A percentile compares a stretch with the other conserved stretches of the same genome.
These are phyloP conservation scores for Penicillium glabrum DNA, from an alignment of 2,329 filamentous ascomycete species.

Conservation along the genomic window DNA sequence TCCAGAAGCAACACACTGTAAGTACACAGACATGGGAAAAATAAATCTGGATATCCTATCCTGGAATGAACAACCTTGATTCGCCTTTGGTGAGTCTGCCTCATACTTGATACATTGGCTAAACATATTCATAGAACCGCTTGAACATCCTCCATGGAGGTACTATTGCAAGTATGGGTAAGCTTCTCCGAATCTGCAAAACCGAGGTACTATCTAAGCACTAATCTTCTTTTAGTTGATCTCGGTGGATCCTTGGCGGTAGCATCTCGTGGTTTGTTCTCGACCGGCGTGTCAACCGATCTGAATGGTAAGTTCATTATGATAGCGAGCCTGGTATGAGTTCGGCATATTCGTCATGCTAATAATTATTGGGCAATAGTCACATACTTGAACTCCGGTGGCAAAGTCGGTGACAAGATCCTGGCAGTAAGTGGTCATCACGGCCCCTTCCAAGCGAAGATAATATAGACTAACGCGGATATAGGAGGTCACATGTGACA, in stretches of 20 bases:
- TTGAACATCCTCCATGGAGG: conserved; percentile 67
- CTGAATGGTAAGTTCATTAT: conserved; percentile 50
- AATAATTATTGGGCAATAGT: conserved; percentile 37
- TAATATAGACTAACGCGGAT: conserved; percentile 14
- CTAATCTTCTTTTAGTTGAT: conserved; percentile 49
- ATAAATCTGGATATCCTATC: not conserved
- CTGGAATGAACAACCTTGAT: not conserved
- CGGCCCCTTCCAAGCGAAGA: not conserved
- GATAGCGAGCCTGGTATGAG: not conserved
- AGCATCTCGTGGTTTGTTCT: conserved; percentile 63
- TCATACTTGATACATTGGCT: not conserved
- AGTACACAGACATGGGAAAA: conserved; percentile 11
- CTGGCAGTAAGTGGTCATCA: conserved; percentile 46
- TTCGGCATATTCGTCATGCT: not conserved
- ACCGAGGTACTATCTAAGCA: not conserved
- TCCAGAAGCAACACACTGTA: conserved; percentile 66
- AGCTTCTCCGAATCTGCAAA: conserved; percentile 1
- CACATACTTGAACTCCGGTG: conserved; percentile 64
- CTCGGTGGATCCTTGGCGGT: conserved; percentile 66
- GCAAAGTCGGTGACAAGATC: conserved; percentile 61
- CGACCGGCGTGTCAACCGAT: conserved; percentile 67
- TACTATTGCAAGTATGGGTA: conserved; percentile 63
- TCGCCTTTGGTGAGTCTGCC: not conserved
- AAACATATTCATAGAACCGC: conserved; percentile 52
- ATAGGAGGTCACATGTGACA: conserved; percentile 63